Conservation (phyloP, 106 monocot genomes). For the Xerophyta viscosa region DNA sequence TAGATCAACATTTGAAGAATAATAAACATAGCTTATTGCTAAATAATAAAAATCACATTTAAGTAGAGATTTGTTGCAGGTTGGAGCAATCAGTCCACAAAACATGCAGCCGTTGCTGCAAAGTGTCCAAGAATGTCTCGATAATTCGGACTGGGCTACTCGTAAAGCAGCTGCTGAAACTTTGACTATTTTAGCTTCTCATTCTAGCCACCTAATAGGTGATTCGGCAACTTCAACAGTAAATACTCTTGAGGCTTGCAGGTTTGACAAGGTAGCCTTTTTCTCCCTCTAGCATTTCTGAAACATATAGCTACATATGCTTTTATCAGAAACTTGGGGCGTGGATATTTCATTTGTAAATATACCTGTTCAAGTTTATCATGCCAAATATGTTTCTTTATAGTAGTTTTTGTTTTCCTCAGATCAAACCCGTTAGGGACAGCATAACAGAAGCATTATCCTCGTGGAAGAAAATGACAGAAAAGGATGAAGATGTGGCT, state of each 20-base stretch:
- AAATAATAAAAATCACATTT: too few relatives aligned
- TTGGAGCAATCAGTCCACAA: slow-evolving; percentile 76
- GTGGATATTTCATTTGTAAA: too few relatives aligned
- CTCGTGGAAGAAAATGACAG: slow-evolving; percentile 66
- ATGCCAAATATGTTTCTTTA: too few relatives aligned
- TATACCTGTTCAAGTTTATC: background rate
- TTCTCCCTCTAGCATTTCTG: background rate
- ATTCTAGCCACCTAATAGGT: slow-evolving; percentile 58
- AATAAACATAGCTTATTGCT: background rate
- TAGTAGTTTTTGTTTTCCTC: background rate
- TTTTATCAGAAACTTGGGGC: background rate
- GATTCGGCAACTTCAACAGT: slow-evolving; percentile 57
- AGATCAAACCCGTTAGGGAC: slow-evolving; percentile 97
- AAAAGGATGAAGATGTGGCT: slow-evolving; percentile 32
- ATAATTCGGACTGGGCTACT: slow-evolving; percentile 84
- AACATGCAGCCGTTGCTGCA: slow-evolving; percentile 70
- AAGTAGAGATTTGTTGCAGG: slow-evolving; percentile 26
- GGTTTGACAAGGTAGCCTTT: slow-evolving; percentile 99
- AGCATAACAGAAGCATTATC: slow-evolving; percentile 68
- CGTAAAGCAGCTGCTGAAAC: slow-evolving; percentile 96
- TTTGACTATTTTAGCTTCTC: slow-evolving; percentile 55
- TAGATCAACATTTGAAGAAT: background rate
- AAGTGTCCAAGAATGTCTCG: slow-evolving; percentile 78
- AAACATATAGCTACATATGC: background rate
- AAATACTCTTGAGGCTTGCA: slow-evolving; percentile 70